These are phyloP conservation scores for Anthracocystis walkeri DNA, from an alignment of 1,284 basidiomycete genomes.

Conservation along the genomic window DNA sequence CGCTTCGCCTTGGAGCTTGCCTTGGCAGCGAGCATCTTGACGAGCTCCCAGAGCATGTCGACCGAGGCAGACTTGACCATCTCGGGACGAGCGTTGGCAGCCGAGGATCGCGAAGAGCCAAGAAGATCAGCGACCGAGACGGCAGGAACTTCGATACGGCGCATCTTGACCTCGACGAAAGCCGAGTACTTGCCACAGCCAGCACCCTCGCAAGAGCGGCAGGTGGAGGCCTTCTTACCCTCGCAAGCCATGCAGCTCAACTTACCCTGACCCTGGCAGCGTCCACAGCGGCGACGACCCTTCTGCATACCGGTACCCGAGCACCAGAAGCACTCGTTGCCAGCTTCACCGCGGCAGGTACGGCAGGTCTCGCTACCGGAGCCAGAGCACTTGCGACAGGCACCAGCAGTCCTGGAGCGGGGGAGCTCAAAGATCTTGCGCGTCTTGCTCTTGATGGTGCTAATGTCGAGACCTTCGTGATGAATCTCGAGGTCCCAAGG, in stretches of 20 bases:
- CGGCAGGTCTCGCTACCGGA: slow-evolving; percentile 43
- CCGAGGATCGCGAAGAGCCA: slow-evolving; percentile 19
- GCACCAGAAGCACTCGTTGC: slow-evolving; percentile 62
- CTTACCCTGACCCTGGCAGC: slow-evolving; percentile 51
- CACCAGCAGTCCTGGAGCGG: slow-evolving; percentile 24
- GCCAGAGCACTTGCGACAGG: slow-evolving; percentile 52
- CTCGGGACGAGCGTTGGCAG: slow-evolving; percentile 27
- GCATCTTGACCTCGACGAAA: slow-evolving; percentile 57
- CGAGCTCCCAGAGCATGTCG: slow-evolving; percentile 52
- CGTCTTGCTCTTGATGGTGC: slow-evolving; percentile 46
- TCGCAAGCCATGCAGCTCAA: slow-evolving; percentile 52
- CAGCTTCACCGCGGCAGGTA: slow-evolving; percentile 48
- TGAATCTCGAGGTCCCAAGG: slow-evolving; percentile 52
- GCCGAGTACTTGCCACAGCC: slow-evolving; percentile 48
- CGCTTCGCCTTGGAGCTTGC: slow-evolving; percentile 44
- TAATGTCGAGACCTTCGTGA: slow-evolving; percentile 50
- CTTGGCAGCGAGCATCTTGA: slow-evolving; percentile 49
- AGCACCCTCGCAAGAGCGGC: slow-evolving; percentile 50
- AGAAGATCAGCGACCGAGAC: slow-evolving; percentile 51
- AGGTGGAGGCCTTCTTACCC: slow-evolving; percentile 42
- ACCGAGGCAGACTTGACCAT: slow-evolving; percentile 40
- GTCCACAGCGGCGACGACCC: slow-evolving; percentile 50
- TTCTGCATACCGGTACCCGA: slow-evolving; percentile 52
- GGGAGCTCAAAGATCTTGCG: slow-evolving; percentile 58
- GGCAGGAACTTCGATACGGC: slow-evolving; percentile 54